phyloP scores from a whole-genome alignment of 1,284 basidiomycete species.

The Neolentinus lepideus region DNA sequence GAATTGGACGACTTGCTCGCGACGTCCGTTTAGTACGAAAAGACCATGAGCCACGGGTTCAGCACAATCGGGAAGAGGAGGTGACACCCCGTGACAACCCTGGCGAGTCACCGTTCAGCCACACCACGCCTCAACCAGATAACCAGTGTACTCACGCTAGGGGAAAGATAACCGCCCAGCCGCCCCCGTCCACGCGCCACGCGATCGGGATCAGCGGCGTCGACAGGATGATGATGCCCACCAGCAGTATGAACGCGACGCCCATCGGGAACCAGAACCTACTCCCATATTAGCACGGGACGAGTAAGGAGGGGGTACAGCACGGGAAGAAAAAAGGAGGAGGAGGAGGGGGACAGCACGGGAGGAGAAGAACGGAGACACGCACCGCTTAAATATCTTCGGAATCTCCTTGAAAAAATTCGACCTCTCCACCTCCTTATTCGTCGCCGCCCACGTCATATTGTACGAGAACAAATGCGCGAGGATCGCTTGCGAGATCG shows the following conservation, averaged over 20 bases:
- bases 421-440: slow-evolving; percentile 42
- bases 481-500: slow-evolving; percentile 39
- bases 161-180: slow-evolving; percentile 38
- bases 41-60: slow-evolving; percentile 44
- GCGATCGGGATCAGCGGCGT: slow-evolving; percentile 32
- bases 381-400: slow-evolving; percentile 35
- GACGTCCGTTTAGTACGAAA: slow-evolving; percentile 37
- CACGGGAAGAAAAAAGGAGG: background rate
- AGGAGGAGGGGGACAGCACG: no score
- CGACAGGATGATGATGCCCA: slow-evolving; percentile 30
- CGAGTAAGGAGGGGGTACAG: background rate
- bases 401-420: slow-evolving; percentile 59
- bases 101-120: background rate
- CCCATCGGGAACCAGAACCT: slow-evolving; percentile 39
- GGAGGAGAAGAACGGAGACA: background rate
- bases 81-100: slow-evolving; percentile 24
- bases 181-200: slow-evolving; percentile 35
- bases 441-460: slow-evolving; percentile 44
- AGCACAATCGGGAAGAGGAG: slow-evolving; percentile 40
- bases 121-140: slow-evolving; percentile 17
- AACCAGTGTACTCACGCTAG: slow-evolving; percentile 18
- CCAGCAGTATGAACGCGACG: slow-evolving; percentile 33
- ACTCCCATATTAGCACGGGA: background rate
- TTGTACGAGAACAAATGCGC: slow-evolving; percentile 49
- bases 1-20: no score